Evolutionary conservation across 2,329 filamentous ascomycete species (phyloP).

Genomic region (Coniochaeta sp.): DNA sequence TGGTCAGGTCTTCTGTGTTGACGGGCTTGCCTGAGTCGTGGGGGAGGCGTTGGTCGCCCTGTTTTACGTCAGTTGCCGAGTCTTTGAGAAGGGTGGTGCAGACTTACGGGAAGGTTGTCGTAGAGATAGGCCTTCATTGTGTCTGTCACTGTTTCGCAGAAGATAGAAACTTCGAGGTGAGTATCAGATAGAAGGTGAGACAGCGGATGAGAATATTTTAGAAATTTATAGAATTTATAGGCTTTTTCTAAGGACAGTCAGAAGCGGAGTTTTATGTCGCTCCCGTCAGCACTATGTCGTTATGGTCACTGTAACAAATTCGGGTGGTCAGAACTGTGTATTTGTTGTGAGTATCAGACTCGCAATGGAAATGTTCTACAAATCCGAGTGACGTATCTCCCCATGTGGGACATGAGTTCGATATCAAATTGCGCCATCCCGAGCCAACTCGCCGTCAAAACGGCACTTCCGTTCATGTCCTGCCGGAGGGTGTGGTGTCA

Average conservation of each 20-base stretch:
- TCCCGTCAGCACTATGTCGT: not conserved
- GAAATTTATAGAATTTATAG: not conserved
- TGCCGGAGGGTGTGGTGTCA: too few relatives aligned
- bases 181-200: not conserved
- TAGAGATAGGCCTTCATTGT: constrained; percentile 53
- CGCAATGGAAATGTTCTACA: not conserved
- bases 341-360: not conserved
- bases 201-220: not conserved
- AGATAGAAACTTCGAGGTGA: not conserved
- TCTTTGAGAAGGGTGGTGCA: constrained; percentile 1
- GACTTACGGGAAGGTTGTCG: constrained; percentile 44
- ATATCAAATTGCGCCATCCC: not conserved
- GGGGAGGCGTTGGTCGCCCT: constrained; percentile 89
- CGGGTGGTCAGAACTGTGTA: not conserved
- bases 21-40: constrained; percentile 79
- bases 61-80: constrained; percentile 8
- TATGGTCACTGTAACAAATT: not conserved
- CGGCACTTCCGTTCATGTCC: not conserved
- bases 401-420: not conserved
- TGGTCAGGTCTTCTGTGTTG: constrained; percentile 54
- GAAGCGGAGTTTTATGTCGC: not conserved
- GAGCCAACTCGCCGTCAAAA: not conserved
- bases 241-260: not conserved
- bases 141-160: not conserved
- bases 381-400: not conserved